Percentiles rank a stretch among this genome's conserved stretches.
Evolutionary conservation across 2,329 filamentous ascomycete genomes (phyloP).

Genomic region (Colletotrichum sp.): DNA sequence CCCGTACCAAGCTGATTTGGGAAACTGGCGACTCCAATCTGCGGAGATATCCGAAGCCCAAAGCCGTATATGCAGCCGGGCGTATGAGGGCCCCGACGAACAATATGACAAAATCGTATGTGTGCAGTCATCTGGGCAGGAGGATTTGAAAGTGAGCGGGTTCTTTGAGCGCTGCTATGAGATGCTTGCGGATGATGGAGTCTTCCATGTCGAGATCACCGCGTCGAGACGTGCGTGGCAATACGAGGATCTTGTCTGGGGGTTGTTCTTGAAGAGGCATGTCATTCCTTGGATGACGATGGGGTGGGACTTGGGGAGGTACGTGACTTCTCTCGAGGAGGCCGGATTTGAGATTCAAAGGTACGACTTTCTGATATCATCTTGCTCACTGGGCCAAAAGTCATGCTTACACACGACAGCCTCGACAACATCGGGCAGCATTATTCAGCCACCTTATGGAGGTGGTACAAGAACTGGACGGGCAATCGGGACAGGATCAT

Average conservation of each 20-base stretch:
- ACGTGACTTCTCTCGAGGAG: constrained; percentile 82
- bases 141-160: constrained; percentile 79
- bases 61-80: constrained; percentile 84
- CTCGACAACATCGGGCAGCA: constrained; percentile 87
- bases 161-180: constrained; percentile 64
- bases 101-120: constrained; percentile 77
- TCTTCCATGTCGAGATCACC: constrained; percentile 94
- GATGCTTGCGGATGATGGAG: constrained; percentile 95
- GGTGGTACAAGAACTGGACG: constrained; percentile 93
- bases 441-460: constrained; percentile 88
- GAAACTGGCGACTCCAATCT: constrained; percentile 79
- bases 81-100: constrained; percentile 61
- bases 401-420: constrained; percentile 37
- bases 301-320: constrained; percentile 88
- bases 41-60: constrained; percentile 78
- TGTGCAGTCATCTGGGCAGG: constrained; percentile 98
- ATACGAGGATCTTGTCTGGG: constrained; percentile 97
- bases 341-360: constrained; percentile 75
- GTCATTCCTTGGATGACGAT: constrained; percentile 97
- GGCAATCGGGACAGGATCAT: constrained; percentile 84
- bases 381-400: not conserved
- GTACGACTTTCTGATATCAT: not conserved
- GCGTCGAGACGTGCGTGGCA: constrained; percentile 95
- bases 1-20: constrained; percentile 89
- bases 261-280: constrained; percentile 99